Evolutionary conservation across 208 protist genomes (phyloP), one percentile per base, ranked within the genome.

Genomic region (Trichomonas tenax): DNA sequence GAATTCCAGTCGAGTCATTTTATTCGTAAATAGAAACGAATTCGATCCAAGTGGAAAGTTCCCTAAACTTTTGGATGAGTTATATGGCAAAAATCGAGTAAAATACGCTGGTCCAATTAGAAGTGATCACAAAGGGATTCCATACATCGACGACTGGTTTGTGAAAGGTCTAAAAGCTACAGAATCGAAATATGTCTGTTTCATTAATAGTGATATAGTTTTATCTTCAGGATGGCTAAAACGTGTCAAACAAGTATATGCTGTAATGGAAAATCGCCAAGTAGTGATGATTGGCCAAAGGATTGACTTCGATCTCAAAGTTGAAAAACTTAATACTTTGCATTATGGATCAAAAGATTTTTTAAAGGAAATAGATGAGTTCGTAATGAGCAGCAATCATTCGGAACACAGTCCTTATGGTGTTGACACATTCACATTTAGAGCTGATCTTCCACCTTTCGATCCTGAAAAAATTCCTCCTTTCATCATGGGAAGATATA

Each of bases 401-500:
- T 48, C 40, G 48, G 86, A 93, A 38, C 86, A 93, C 38, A 93
- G 86, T 93, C 86, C 86, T 38, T 93, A 51, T 51, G 86, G 86
- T 38, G n/a, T 93, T 38, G 86, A 93, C 21, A 51, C 44, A 34
- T 93, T 93, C 15, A 93, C 86, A 38, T 93, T 93, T 36, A 23
- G 86, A 51, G 44, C 86, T 31, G 86, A 93, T 51, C 4, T 14
- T 34, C 44, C 44, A 15, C 86, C 86, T 15, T 93, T 93, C 15
- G 86, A 93, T 93, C 86, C 86, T 0, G 3, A 51, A 51, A 51
- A 48, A 26, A 93, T 93, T 51, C 86, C 86, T 23, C 86, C 86
- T 38, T 93, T 93, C 31, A 93, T 93, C 3, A 93, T 93, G 86
- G 86, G 86, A 51, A 23, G 86, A 51, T 93, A 93, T 38, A 93